phyloP scores from a whole-genome alignment of 2,329 filamentous ascomycete species.

The Sarocladium kiliense region DNA sequence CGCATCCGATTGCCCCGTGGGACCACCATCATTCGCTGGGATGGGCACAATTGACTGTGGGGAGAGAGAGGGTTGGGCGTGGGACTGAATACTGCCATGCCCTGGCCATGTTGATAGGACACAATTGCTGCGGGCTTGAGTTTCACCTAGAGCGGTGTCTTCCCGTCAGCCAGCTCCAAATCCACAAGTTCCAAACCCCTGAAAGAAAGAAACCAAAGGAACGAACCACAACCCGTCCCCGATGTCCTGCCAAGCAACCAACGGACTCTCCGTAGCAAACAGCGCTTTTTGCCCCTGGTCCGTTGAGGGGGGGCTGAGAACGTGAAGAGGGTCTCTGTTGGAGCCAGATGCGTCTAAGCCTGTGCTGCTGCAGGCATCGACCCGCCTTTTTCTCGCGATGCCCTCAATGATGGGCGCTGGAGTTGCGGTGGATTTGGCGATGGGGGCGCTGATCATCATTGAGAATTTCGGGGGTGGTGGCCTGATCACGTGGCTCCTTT shows the following conservation, averaged over 20 bases:
- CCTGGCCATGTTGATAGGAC: no score
- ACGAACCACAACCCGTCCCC: neutral
- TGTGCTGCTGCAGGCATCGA: neutral
- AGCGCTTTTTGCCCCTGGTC: neutral
- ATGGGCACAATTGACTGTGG: neutral
- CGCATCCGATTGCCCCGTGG: neutral
- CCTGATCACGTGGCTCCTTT: slow-evolving; percentile 1
- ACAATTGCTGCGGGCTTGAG: neutral
- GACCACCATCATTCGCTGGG: neutral
- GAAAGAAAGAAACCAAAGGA: neutral
- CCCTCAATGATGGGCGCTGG: neutral
- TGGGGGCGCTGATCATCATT: neutral
- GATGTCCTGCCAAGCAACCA: neutral
- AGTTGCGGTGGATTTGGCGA: neutral
- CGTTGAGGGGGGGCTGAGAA: neutral
- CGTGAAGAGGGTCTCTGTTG: neutral
- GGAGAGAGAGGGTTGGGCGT: neutral
- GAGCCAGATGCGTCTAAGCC: slow-evolving; percentile 4
- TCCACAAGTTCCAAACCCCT: neutral
- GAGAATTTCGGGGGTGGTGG: neutral
- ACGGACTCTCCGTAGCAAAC: neutral
- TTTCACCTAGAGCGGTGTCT: neutral
- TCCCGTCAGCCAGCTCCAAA: neutral
- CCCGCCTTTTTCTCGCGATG: slow-evolving; percentile 1
- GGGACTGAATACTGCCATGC: no score